Evolutionary conservation across 345 rosid species (phyloP).

Genomic region (Aethionema arabicum): DNA sequence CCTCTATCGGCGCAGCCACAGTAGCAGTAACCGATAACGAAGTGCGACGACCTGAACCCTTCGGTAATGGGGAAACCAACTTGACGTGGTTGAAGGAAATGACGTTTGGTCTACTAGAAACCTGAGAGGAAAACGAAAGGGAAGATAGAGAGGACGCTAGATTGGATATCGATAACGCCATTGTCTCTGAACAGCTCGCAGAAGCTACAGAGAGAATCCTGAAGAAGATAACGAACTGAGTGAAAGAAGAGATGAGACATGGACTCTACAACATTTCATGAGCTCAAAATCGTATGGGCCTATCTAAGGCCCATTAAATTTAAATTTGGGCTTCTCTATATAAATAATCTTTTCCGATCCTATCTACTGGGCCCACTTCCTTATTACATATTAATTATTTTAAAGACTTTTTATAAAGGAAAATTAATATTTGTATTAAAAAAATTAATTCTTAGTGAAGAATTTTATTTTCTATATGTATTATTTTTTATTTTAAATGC

Average conservation of each 20-base stretch:
- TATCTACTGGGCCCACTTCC: no score
- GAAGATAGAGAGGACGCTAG: constrained; percentile 67
- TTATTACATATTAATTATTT: no score
- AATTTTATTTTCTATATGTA: no score
- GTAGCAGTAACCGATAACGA: constrained; percentile 53
- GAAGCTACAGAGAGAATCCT: not conserved
- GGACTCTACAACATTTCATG: constrained; percentile 3
- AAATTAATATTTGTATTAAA: no score
- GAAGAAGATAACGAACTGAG: constrained; percentile 19
- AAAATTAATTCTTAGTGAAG: no score
- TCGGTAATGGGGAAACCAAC: constrained; percentile 35
- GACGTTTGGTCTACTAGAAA: constrained; percentile 51
- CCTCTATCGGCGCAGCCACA: constrained; percentile 43
- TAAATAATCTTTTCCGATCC: no score
- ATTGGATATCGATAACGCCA: constrained; percentile 61
- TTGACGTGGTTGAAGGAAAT: constrained; percentile 41
- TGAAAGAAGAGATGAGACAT: constrained; percentile 14
- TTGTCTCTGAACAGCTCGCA: constrained; percentile 17
- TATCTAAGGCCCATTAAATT: not conserved
- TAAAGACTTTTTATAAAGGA: no score
- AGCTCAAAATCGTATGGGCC: constrained; percentile 5
- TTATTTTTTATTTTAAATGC: no score
- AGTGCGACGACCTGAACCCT: constrained; percentile 34
- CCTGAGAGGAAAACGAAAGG: constrained; percentile 74
- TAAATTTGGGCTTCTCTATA: constrained; percentile 1